Percentiles rank a stretch among this genome's conserved stretches.
Evolutionary conservation across 352 stramenopile species (phyloP).

Genomic region (Pythium brachiatum): DNA sequence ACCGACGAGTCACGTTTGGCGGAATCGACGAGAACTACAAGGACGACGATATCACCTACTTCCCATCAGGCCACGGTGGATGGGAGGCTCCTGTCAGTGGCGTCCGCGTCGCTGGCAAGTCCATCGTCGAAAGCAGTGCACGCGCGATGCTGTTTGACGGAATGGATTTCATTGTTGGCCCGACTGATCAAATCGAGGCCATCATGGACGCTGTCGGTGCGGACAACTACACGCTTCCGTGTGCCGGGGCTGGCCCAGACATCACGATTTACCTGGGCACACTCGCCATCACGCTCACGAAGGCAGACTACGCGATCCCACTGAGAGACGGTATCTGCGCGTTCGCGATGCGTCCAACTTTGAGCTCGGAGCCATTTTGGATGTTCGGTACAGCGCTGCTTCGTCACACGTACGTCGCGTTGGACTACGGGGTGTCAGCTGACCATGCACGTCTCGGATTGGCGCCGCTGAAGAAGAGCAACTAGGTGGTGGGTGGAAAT

Average conservation of each 20-base stretch:
- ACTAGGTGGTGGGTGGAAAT: no score
- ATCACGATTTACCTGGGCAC: slow-evolving; percentile 11
- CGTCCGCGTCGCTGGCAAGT: slow-evolving; percentile 5
- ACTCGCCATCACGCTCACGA: slow-evolving; percentile 16
- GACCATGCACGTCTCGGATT: slow-evolving; percentile 14
- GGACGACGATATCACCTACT: slow-evolving; percentile 6
- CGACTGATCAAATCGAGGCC: slow-evolving; percentile 6
- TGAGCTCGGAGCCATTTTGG: background rate
- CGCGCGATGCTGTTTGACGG: background rate
- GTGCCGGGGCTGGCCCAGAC: slow-evolving; percentile 13
- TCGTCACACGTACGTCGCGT: slow-evolving; percentile 13
- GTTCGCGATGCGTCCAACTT: slow-evolving; percentile 1
- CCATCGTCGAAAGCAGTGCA: background rate
- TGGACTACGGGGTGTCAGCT: slow-evolving; percentile 18
- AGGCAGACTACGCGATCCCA: slow-evolving; percentile 16
- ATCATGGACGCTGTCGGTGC: slow-evolving; percentile 13
- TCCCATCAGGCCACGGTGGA: background rate
- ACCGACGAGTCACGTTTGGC: slow-evolving; percentile 11
- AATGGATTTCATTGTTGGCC: background rate
- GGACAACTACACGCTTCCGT: slow-evolving; percentile 13
- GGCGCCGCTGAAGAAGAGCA: background rate
- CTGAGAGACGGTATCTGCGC: slow-evolving; percentile 6
- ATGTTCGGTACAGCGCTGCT: slow-evolving; percentile 7
- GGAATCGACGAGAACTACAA: slow-evolving; percentile 13
- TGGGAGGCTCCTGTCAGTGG: slow-evolving; percentile 13